Evolutionary conservation across 2,329 filamentous ascomycete genomes (phyloP), one percentile per base, ranked within the genome.

Genomic region (Colletotrichum orchidophilum): DNA sequence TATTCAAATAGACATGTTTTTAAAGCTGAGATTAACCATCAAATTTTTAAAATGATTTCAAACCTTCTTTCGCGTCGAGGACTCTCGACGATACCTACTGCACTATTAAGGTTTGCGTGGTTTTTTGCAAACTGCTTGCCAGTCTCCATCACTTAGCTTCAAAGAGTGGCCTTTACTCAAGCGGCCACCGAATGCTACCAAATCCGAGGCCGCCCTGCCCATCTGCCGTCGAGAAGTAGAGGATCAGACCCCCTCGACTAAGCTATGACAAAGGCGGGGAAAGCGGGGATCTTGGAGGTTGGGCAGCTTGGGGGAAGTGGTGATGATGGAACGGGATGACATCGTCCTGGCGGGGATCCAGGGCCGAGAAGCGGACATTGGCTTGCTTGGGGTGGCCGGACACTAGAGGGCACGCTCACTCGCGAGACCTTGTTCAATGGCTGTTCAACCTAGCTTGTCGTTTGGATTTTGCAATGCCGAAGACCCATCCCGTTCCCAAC

Each of bases 251-350:
- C 42, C 12, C 24, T 21, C 64, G 46, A 75, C 75, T 78, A 76
- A 79, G 76, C 77, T 71, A 77, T 79, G 75, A 79, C 77, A 79
- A 79, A 78, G 78, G 78, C 76, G 77, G 78, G 77, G 75, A 75
- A 71, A 61, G 71, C 75, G 73, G 75, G 75, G 75, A 39, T 21
- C 1, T 0, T 52, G 33, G 65, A 33, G 61, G 58, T 39, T 21
- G 64, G 24, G 54, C 35, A 31, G 55, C 55, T 50, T 24, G 63
- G 54, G 49, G 35, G 35, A 42, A 46, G 54, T 66, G 62, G 35
- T 61, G 33, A 66, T 50, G 67, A 66, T 70, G 57, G 57, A 63
- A 46, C 53, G 42, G 31, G 15, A 71, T 71, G 68, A 71, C 68
- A 68, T 71, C 57, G 64, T 50, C 13, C 42, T 61, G 42, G 49